Conservation (phyloP, 2,329 filamentous ascomycete genomes). For the Cordyceps farinosa region DNA sequence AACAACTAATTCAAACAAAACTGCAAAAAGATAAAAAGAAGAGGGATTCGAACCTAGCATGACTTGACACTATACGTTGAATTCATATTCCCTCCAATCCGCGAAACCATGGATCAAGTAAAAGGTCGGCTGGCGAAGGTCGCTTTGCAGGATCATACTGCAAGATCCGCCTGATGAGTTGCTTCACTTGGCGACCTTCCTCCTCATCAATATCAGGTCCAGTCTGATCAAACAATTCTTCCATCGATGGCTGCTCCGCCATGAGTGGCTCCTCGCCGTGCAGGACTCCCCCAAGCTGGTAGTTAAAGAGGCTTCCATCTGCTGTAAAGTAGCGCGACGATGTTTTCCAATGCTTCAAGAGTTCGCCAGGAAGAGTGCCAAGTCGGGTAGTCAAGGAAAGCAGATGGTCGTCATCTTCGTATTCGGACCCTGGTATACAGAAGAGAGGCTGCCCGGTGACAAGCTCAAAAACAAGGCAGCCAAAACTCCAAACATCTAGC, state of each 20-base stretch:
- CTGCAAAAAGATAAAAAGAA: no score
- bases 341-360: slow-evolving; percentile 25
- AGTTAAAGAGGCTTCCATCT: slow-evolving; percentile 27
- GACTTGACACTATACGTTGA: no score
- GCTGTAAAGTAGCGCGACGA: slow-evolving; percentile 28
- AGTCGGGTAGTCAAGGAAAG: slow-evolving; percentile 22
- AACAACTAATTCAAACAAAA: no score
- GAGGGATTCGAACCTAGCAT: no score
- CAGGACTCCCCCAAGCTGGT: slow-evolving; percentile 23
- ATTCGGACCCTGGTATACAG: slow-evolving; percentile 22
- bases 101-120: slow-evolving; percentile 31
- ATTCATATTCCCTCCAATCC: no score
- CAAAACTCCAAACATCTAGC: slow-evolving; percentile 31
- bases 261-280: slow-evolving; percentile 25
- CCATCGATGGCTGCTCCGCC: slow-evolving; percentile 25
- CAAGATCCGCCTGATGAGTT: slow-evolving; percentile 30
- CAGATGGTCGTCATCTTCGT: slow-evolving; percentile 26
- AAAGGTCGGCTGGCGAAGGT: slow-evolving; percentile 27
- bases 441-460: slow-evolving; percentile 29
- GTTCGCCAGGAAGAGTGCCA: slow-evolving; percentile 23
- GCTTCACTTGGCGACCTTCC: slow-evolving; percentile 26
- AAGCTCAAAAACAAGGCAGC: slow-evolving; percentile 31
- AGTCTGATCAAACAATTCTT: slow-evolving; percentile 27
- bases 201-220: slow-evolving; percentile 24
- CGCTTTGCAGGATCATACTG: slow-evolving; percentile 31